These are phyloP conservation scores for Adansonia gregorii DNA, from an alignment of 441 rosid species.

Conservation along the genomic window DNA sequence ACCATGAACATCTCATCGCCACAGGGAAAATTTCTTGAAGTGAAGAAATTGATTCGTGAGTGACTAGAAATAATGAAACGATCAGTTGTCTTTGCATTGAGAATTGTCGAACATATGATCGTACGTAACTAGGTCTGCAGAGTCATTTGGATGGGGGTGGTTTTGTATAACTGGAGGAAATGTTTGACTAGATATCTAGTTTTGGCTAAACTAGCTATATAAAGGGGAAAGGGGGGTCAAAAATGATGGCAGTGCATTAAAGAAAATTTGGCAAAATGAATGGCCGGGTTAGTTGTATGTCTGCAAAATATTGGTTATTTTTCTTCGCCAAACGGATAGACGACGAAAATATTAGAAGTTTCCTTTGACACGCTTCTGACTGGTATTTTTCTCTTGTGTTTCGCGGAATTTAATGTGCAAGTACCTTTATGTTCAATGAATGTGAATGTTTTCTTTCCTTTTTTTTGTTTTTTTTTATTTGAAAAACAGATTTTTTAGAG, in stretches of 20 bases:
- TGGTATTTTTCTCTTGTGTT: neutral
- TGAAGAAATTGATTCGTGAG: neutral
- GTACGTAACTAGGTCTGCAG: neutral
- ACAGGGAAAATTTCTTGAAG: neutral
- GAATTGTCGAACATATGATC: neutral
- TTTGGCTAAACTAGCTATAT: neutral
- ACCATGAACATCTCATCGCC: neutral
- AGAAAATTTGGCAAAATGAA: neutral
- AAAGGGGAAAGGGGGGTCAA: neutral
- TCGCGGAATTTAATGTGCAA: no score
- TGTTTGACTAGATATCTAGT: neutral
- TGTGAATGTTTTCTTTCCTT: no score
- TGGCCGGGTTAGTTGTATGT: neutral
- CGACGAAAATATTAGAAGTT: neutral
- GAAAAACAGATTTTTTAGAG: neutral
- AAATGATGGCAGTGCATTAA: neutral
- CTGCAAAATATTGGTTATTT: neutral
- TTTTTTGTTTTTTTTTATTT: no score
- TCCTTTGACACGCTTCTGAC: neutral
- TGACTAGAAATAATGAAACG: neutral
- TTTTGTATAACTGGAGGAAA: neutral
- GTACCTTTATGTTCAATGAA: neutral
- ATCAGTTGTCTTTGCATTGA: neutral
- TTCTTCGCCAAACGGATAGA: no score
- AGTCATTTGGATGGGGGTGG: neutral